Percentiles rank a stretch among this genome's conserved stretches.
Evolutionary conservation across 352 stramenopile genomes (phyloP).

Genomic region (Pythium grandisporangium): DNA sequence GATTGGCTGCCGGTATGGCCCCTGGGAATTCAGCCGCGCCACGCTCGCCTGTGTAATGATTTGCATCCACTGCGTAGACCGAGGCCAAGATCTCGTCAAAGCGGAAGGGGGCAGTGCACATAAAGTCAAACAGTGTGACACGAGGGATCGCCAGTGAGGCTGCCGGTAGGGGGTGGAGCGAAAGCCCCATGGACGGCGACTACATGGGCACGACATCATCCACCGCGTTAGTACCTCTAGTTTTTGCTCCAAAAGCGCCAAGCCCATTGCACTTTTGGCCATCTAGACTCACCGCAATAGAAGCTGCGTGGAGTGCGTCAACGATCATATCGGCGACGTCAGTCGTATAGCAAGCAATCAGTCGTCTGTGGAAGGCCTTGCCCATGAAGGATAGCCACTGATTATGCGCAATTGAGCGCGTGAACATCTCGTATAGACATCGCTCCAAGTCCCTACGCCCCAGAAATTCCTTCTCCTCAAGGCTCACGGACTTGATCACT

Average conservation of each 20-base stretch:
- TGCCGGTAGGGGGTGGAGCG: too few relatives aligned
- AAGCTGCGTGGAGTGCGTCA: conserved; percentile 29
- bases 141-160: not conserved
- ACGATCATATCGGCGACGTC: conserved; percentile 32
- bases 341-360: conserved; percentile 36
- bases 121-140: not conserved
- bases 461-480: conserved; percentile 12
- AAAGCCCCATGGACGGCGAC: too few relatives aligned
- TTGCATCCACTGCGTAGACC: conserved; percentile 31
- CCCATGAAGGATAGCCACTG: conserved; percentile 41
- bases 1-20: conserved; percentile 15
- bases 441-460: conserved; percentile 28
- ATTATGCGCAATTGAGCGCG: conserved; percentile 45
- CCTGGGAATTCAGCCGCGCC: conserved; percentile 6
- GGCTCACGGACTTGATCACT: conserved; percentile 7
- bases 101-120: not conserved
- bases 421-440: conserved; percentile 40
- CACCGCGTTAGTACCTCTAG: not conserved
- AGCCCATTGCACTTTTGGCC: too few relatives aligned
- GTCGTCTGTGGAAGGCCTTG: conserved; percentile 43
- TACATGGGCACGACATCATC: too few relatives aligned
- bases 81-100: conserved; percentile 9
- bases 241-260: too few relatives aligned
- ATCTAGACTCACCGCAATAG: too few relatives aligned
- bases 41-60: conserved; percentile 14